phyloP scores from a whole-genome alignment of 2,329 filamentous ascomycete genomes.

The Magnaporthiopsis incrustans region DNA sequence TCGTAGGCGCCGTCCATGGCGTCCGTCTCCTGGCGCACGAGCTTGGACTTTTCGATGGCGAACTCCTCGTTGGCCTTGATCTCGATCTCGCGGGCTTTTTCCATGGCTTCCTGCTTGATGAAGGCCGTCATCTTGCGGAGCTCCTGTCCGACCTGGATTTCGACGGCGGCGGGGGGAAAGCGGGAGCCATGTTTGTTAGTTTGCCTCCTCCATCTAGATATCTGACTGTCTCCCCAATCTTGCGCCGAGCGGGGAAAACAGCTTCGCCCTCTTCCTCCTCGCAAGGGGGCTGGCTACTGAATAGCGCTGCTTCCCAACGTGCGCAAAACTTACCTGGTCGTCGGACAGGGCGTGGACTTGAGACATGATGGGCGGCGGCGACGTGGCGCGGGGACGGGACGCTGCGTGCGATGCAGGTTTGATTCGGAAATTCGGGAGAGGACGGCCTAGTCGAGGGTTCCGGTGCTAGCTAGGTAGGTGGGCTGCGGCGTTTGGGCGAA shows the following conservation, averaged over 20 bases:
- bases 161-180: constrained; percentile 10
- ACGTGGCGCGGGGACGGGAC: neutral
- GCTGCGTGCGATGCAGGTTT: neutral
- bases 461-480: neutral
- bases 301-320: neutral
- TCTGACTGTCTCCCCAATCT: neutral
- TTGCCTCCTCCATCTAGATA: too few relatives aligned
- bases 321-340: constrained; percentile 64
- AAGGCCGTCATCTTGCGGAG: constrained; percentile 99
- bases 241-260: neutral
- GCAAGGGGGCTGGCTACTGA: constrained; percentile 15
- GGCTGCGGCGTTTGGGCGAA: too few relatives aligned
- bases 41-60: constrained; percentile 97
- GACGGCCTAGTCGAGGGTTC: neutral
- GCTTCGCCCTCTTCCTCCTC: neutral
- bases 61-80: constrained; percentile 99
- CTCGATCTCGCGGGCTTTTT: constrained; percentile 95
- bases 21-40: constrained; percentile 90
- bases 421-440: neutral
- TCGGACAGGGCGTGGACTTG: constrained; percentile 92
- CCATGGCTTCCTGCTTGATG: constrained; percentile 96
- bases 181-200: neutral
- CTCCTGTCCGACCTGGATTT: constrained; percentile 79
- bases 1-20: constrained; percentile 89
- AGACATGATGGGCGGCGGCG: constrained; percentile 59